Evolutionary conservation across 169 alveolate genomes (phyloP), one percentile per base, ranked within the genome.

Genomic region (Prorocentrum cordatum): DNA sequence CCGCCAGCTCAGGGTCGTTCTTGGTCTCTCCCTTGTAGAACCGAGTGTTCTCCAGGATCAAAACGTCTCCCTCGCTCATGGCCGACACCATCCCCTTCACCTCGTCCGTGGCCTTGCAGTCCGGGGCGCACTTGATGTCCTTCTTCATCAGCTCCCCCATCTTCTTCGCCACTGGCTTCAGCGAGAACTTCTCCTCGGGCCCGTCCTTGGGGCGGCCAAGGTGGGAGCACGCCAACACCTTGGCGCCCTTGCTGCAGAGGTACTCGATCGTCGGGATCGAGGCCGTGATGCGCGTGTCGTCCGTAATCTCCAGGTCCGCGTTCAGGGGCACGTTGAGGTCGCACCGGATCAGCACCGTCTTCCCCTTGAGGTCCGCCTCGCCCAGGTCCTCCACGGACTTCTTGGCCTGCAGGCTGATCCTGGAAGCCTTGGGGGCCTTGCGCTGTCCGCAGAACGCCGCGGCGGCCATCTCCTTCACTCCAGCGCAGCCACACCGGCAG

Each of bases 401-500:
- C n/a, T n/a, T n/a, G n/a, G n/a, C n/a, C n/a, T n/a, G n/a, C n/a
- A n/a, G n/a, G n/a, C n/a, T n/a, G n/a, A n/a, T n/a, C n/a, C n/a
- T n/a, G n/a, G n/a, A n/a, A n/a, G n/a, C n/a, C n/a, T n/a, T n/a
- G n/a, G n/a, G n/a, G n/a, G n/a, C n/a, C n/a, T n/a, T n/a, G n/a
- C n/a, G n/a, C n/a, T n/a, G n/a, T n/a, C n/a, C n/a, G n/a, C n/a
- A n/a, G n/a, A n/a, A n/a, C n/a, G n/a, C n/a, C n/a, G n/a, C n/a
- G n/a, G n/a, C n/a, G n/a, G n/a, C n/a, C n/a, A n/a, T n/a, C n/a
- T n/a, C n/a, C n/a, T n/a, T n/a, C n/a, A n/a, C n/a, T n/a, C n/a
- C n/a, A 98, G 95, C 36, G 97, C 96, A 10, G 91, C 95, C 32
- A 97, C 98, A 31, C 99, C 99, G 99, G 99, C 7, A 98, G 96